Evolutionary conservation across 2,329 filamentous ascomycete genomes (phyloP), one percentile per base, ranked within the genome.

Genomic region (Fusarium sp.): DNA sequence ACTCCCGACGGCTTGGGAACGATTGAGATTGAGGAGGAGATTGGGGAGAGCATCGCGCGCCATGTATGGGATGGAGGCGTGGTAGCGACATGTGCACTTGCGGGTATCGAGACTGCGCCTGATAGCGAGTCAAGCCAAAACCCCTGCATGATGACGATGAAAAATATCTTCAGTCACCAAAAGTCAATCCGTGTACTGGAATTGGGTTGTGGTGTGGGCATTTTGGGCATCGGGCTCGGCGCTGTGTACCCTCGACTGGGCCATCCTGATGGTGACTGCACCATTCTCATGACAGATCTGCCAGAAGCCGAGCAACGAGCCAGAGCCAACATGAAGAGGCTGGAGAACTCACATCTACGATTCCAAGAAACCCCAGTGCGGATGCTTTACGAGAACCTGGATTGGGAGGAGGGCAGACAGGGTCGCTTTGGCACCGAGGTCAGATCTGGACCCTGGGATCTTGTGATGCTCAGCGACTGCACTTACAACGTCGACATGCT

Each of bases 1-100:
- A 63, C 62, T 1, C 31, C 67, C 2, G 71, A 71, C 10, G 65
- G 66, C 16, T 45, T 74, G 4, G 69, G 75, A 1, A 69, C 66
- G 11, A 63, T 86, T 9, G 78, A 82, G 30, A 76, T 88, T 6
- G 83, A 85, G 54, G 87, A 89, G 62, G 85, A 88, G 53, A 82
- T 88, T 11, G 86, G 85, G 15, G 86, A 88, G 76, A 88, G 85
- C 71, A 88, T 89, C 56, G 86, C 86, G 1, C 82, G 86, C 4
- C 86, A 88, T 62, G 79, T 88, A 8, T 89, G 86, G 86, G 86
- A 89, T 53, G 86, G 82, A 2, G 86, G 86, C 1, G 77, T 88
- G 11, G 78, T 85, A 8, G 81, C 83, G 2, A 69, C 79, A 18
- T 77, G 77, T 26, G 75, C 75, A 40, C 70, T 81, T 30, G 75